phyloP scores from a whole-genome alignment of 2,329 filamentous ascomycete species.

The Aphanoascus verrucosus region DNA sequence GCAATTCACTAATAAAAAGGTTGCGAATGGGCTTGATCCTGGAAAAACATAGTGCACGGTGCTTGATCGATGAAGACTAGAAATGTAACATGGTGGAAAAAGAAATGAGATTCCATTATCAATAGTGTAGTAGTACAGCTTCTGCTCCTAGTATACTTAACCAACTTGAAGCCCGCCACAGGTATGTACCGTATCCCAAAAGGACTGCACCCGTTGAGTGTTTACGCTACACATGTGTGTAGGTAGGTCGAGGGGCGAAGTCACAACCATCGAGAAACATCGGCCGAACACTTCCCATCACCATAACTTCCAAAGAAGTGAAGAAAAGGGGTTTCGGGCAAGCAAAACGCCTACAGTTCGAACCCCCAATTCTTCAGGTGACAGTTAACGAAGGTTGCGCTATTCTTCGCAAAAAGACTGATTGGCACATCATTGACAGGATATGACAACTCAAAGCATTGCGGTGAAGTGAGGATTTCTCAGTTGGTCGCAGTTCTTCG shows the following conservation, averaged over 20 bases:
- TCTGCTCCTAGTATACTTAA: neutral
- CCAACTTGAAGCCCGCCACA: neutral
- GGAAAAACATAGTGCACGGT: no score
- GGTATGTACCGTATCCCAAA: conserved; percentile 3
- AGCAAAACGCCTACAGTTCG: conserved; percentile 14
- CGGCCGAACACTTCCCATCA: conserved; percentile 13
- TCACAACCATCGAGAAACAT: conserved; percentile 1
- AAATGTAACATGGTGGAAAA: neutral
- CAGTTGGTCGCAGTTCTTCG: neutral
- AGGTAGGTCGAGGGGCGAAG: neutral
- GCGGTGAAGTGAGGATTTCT: conserved; percentile 38
- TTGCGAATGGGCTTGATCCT: no score
- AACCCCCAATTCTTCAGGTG: conserved; percentile 8
- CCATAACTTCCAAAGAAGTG: conserved; percentile 6
- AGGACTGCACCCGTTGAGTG: neutral
- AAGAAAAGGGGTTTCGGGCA: conserved; percentile 9
- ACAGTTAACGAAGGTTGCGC: conserved; percentile 31
- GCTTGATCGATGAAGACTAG: neutral
- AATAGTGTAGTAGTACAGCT: conserved; percentile 1
- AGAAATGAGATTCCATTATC: conserved; percentile 3
- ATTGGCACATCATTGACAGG: conserved; percentile 77
- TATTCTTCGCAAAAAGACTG: conserved; percentile 91
- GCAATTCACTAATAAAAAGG: no score
- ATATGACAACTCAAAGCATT: conserved; percentile 96
- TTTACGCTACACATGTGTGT: no score